A percentile compares a stretch with the other conserved stretches of the same genome.
Evolutionary conservation across 2,329 filamentous ascomycete genomes (phyloP).

Genomic region (Talaromyces sp.): DNA sequence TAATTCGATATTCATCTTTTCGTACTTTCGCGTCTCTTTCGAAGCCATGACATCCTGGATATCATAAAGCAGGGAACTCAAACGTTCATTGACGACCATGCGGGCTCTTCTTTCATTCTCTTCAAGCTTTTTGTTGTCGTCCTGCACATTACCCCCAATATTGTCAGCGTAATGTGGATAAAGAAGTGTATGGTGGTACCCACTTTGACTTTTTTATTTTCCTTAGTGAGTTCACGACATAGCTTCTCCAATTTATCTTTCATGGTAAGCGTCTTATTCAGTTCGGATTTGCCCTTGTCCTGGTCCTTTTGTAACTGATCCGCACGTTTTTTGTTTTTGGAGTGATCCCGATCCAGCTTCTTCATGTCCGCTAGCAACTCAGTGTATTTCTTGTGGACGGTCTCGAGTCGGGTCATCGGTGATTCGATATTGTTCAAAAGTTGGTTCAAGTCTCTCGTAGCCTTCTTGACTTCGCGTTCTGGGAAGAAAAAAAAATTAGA

Average conservation of each 20-base stretch:
- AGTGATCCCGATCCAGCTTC: constrained; percentile 84
- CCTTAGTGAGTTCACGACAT: constrained; percentile 86
- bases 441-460: constrained; percentile 82
- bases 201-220: constrained; percentile 98
- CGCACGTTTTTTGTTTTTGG: constrained; percentile 91
- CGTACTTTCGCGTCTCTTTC: constrained; percentile 76
- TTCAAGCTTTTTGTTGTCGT: constrained; percentile 88
- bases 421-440: constrained; percentile 85
- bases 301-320: constrained; percentile 96
- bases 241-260: constrained; percentile 98
- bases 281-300: constrained; percentile 79
- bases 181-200: constrained; percentile 19
- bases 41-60: constrained; percentile 85
- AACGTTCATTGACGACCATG: constrained; percentile 77
- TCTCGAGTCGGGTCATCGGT: constrained; percentile 84
- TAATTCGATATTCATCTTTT: constrained; percentile 76
- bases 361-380: constrained; percentile 94
- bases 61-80: constrained; percentile 73
- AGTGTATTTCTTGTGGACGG: constrained; percentile 83
- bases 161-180: constrained; percentile 14
- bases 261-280: constrained; percentile 83
- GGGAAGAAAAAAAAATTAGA: constrained; percentile 7
- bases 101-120: constrained; percentile 80
- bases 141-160: constrained; percentile 44
- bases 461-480: constrained; percentile 93